These are phyloP conservation scores for Talaromyces nanjingensis DNA, from an alignment of 495 filamentous ascomycete genomes.

Conservation along the genomic window DNA sequence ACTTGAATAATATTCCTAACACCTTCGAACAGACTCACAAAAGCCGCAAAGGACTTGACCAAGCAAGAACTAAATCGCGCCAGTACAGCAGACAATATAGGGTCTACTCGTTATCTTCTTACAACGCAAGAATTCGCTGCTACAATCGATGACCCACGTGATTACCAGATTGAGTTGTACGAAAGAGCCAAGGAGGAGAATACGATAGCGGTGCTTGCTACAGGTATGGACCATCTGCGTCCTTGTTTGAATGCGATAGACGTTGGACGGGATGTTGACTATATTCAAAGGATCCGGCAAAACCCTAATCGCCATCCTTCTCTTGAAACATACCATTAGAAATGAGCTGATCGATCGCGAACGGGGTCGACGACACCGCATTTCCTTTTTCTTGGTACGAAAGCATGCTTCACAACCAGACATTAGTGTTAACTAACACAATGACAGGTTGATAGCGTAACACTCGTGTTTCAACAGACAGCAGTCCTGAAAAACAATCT, in stretches of 20 bases:
- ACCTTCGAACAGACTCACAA: conserved; percentile 29
- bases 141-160: conserved; percentile 63
- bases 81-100: conserved; percentile 23
- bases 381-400: conserved; percentile 79
- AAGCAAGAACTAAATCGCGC: conserved; percentile 22
- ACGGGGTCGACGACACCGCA: conserved; percentile 49
- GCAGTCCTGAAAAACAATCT: conserved; percentile 79
- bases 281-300: conserved; percentile 76
- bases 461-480: conserved; percentile 85
- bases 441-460: conserved; percentile 71
- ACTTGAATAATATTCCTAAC: not conserved
- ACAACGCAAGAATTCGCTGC: conserved; percentile 30
- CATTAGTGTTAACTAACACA: conserved; percentile 5
- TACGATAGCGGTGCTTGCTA: conserved; percentile 93
- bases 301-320: conserved; percentile 85
- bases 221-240: conserved; percentile 45
- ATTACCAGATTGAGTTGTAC: conserved; percentile 91
- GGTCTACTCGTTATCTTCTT: conserved; percentile 37
- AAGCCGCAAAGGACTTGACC: conserved; percentile 28
- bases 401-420: not conserved
- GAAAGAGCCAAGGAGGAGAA: conserved; percentile 82
- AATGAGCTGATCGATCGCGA: conserved; percentile 68
- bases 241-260: not conserved
- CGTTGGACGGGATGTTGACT: not conserved
- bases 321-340: conserved; percentile 71